Evolutionary conservation across 2,329 filamentous ascomycete genomes (phyloP).

Genomic region (Penicillium corylophilum): DNA sequence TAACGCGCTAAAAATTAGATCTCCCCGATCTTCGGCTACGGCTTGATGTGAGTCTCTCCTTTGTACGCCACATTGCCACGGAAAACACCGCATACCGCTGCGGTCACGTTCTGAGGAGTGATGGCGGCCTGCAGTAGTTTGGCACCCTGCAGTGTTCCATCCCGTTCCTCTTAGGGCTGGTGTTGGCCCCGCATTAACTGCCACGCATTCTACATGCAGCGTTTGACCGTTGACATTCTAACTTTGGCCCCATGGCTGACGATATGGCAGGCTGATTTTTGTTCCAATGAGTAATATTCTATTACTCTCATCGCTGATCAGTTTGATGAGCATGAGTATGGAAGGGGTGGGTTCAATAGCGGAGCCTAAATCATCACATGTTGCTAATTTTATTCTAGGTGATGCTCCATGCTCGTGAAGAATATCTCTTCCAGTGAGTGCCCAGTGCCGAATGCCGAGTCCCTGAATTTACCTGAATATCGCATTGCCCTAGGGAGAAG

Average conservation of each 20-base stretch:
- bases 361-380: background rate
- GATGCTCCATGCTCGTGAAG: slow-evolving; percentile 60
- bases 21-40: slow-evolving; percentile 41
- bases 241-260: slow-evolving; percentile 11
- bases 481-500: background rate
- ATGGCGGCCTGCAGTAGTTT: slow-evolving; percentile 5
- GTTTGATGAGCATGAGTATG: slow-evolving; percentile 58
- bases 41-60: slow-evolving; percentile 37
- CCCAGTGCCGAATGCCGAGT: slow-evolving; percentile 16
- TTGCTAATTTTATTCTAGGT: slow-evolving; percentile 43
- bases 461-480: background rate
- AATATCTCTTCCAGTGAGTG: slow-evolving; percentile 59
- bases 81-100: slow-evolving; percentile 28
- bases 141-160: background rate
- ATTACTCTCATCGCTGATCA: slow-evolving; percentile 59
- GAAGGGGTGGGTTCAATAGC: slow-evolving; percentile 45
- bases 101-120: slow-evolving; percentile 36
- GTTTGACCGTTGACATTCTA: background rate
- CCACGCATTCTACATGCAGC: slow-evolving; percentile 13
- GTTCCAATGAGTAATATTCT: slow-evolving; percentile 62
- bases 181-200: slow-evolving; percentile 12
- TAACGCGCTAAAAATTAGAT: slow-evolving; percentile 41
- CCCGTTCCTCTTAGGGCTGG: background rate
- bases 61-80: slow-evolving; percentile 24
- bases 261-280: slow-evolving; percentile 52